Evolutionary conservation across 495 filamentous ascomycete genomes (phyloP).

Genomic region (Pseudomonodictys pantanalensis): DNA sequence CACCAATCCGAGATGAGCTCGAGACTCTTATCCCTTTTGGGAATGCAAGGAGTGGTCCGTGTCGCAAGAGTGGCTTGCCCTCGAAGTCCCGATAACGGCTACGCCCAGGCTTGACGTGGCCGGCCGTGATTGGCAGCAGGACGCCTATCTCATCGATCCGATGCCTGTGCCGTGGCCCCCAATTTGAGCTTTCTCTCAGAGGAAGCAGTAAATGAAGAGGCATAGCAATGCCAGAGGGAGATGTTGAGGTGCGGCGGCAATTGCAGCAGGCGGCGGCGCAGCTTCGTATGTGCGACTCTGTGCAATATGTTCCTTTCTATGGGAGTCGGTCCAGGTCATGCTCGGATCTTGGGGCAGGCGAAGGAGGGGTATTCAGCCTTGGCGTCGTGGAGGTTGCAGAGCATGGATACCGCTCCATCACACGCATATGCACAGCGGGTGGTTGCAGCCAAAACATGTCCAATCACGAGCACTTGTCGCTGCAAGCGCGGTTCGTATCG

Average conservation of each 20-base stretch:
- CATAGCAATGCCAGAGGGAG: background rate
- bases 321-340: constrained; percentile 3
- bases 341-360: background rate
- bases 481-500: constrained; percentile 15
- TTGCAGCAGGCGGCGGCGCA: background rate
- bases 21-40: constrained; percentile 15
- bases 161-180: constrained; percentile 11
- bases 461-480: constrained; percentile 19
- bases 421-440: constrained; percentile 37
- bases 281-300: constrained; percentile 10
- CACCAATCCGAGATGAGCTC: constrained; percentile 9
- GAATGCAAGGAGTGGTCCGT: constrained; percentile 34
- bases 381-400: constrained; percentile 10
- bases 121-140: constrained; percentile 23
- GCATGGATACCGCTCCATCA: constrained; percentile 29
- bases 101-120: constrained; percentile 28
- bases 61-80: constrained; percentile 33
- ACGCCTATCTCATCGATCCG: constrained; percentile 28
- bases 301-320: background rate
- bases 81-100: constrained; percentile 33
- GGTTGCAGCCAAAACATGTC: constrained; percentile 28
- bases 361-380: background rate
- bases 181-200: constrained; percentile 5
- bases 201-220: background rate
- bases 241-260: background rate